Evolutionary conservation across 2,329 filamentous ascomycete species (phyloP), one percentile per base, ranked within the genome.

Genomic region (Simplicillium sp.): DNA sequence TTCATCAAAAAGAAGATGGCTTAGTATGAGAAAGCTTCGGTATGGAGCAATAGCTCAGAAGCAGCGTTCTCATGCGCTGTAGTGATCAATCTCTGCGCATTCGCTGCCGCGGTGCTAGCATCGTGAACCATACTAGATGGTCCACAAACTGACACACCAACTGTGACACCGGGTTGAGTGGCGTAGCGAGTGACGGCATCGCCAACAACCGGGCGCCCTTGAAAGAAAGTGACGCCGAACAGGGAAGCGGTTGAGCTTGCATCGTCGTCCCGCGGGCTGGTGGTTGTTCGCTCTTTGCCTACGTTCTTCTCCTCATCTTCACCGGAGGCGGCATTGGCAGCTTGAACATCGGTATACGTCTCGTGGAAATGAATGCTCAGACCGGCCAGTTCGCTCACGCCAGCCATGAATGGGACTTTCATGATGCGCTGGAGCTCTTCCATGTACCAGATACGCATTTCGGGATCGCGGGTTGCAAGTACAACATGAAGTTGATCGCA

Each of bases 391-490:
- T 45, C 37, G 9, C 29, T 32, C 29, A 40, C 18, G 31, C 31
- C 33, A 18, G 31, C 15, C 9, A 39, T 28, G 13, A 33, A 33
- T 14, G 38, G 42, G 11, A 40, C 43, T 29, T 43, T 38, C 25
- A 45, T 40, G 11, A 47, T 39, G 11, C 42, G 43, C 25, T 46
- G 41, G 14, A 49, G 43, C 36, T 44, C 45, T 28, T 44, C 50
- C 12, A 49, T 40, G 36, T 58, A 60, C 55, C 55, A 59, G n/a
- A 34, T 39, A 5, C 48, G 49, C 18, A 59, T 39, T 13, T 48
- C 44, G 3, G 46, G 40, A 34, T 56, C 58, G 17, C 58, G 49
- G 9, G 57, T 57, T 2, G 57, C 50, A 28, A 60, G 43, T 2
- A 60, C 41, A 7, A 60, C 52, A 15, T 40, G 34, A 13, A 44